Conservation (phyloP, 2,329 filamentous ascomycete species). For the Cordyceps javanica region DNA sequence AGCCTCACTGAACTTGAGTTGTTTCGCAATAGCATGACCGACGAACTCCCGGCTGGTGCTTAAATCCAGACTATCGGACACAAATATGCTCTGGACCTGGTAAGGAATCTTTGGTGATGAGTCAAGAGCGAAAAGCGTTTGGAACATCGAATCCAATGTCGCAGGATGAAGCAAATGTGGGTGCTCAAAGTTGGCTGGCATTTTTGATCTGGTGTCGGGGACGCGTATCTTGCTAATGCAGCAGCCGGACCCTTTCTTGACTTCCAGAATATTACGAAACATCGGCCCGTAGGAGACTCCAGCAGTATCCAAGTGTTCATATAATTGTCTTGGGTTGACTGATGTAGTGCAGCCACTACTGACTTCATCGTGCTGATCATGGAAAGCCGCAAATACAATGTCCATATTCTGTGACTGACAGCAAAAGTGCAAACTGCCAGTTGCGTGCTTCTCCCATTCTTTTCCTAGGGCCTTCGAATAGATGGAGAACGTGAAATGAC, state of each 20-base stretch:
- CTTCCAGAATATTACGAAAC: slow-evolving; percentile 41
- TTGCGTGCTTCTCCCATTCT: slow-evolving; percentile 39
- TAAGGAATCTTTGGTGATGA: slow-evolving; percentile 44
- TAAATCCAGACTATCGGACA: slow-evolving; percentile 34
- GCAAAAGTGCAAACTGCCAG: slow-evolving; percentile 25
- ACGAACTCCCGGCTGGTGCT: slow-evolving; percentile 29
- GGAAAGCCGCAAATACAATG: slow-evolving; percentile 17
- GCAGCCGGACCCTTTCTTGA: slow-evolving; percentile 25
- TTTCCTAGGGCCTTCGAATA: slow-evolving; percentile 37
- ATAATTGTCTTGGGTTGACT: slow-evolving; percentile 39
- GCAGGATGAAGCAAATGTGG: slow-evolving; percentile 51
- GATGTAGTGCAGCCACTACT: slow-evolving; percentile 25
- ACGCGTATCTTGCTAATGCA: slow-evolving; percentile 36
- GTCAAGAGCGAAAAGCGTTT: slow-evolving; percentile 42
- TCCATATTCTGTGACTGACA: slow-evolving; percentile 19
- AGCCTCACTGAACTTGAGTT: slow-evolving; percentile 31
- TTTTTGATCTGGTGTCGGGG: slow-evolving; percentile 44
- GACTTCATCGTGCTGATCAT: slow-evolving; percentile 20
- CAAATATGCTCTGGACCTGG: slow-evolving; percentile 37
- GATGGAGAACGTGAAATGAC: slow-evolving; percentile 33
- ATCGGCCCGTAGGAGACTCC: slow-evolving; percentile 46
- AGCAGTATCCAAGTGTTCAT: slow-evolving; percentile 42
- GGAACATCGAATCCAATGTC: slow-evolving; percentile 51
- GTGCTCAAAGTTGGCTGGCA: slow-evolving; percentile 49
- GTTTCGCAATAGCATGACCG: slow-evolving; percentile 35